These are phyloP conservation scores for Diaporthe sp. DNA, from an alignment of 2,329 filamentous ascomycete genomes.

Conservation along the genomic window DNA sequence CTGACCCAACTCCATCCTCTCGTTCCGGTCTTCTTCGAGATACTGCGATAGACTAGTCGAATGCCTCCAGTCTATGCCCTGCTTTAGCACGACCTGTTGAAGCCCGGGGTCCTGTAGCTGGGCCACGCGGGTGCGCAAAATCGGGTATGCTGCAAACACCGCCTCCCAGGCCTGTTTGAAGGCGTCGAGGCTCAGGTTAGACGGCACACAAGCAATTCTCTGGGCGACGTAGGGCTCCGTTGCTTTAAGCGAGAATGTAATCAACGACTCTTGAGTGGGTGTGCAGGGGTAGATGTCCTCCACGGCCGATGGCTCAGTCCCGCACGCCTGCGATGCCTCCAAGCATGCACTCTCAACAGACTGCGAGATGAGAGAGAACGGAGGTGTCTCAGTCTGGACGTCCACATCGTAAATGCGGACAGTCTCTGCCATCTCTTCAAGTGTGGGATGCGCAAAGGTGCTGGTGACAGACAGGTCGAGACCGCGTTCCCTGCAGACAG, in stretches of 20 bases:
- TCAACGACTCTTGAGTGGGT: slow-evolving; percentile 52
- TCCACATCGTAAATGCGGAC: slow-evolving; percentile 46
- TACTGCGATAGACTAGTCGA: slow-evolving; percentile 44
- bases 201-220: slow-evolving; percentile 42
- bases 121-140: slow-evolving; percentile 51
- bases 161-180: slow-evolving; percentile 48
- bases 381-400: slow-evolving; percentile 41
- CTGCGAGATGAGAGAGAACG: slow-evolving; percentile 45
- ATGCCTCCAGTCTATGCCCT: slow-evolving; percentile 46
- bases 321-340: slow-evolving; percentile 44
- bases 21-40: slow-evolving; percentile 44
- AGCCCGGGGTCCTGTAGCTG: slow-evolving; percentile 50
- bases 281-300: slow-evolving; percentile 56
- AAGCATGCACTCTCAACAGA: slow-evolving; percentile 38
- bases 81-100: slow-evolving; percentile 52
- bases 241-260: slow-evolving; percentile 50
- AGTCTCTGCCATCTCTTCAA: slow-evolving; percentile 58
- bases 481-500: slow-evolving; percentile 50
- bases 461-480: slow-evolving; percentile 51
- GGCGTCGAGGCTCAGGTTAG: slow-evolving; percentile 40
- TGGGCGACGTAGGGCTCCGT: slow-evolving; percentile 52
- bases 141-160: slow-evolving; percentile 45
- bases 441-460: slow-evolving; percentile 56
- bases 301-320: slow-evolving; percentile 40
- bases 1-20: slow-evolving; percentile 46